Evolutionary conservation across 768 basidiomycete genomes (phyloP).

Genomic region (Asterophora lycoperdoides): DNA sequence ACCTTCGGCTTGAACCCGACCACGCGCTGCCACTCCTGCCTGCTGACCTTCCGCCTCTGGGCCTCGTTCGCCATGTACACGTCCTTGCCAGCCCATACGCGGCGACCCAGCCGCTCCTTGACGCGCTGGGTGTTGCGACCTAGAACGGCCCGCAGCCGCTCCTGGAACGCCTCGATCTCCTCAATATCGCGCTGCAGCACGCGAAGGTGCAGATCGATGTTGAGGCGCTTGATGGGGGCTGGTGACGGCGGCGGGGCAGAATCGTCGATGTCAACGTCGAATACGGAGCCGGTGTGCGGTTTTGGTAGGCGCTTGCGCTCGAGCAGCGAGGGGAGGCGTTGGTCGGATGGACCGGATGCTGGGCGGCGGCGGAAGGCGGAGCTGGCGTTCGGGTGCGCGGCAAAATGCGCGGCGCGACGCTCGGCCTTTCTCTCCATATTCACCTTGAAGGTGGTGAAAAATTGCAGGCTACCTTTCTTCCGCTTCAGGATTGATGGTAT

Average conservation of each 20-base stretch:
- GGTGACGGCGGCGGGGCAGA: conserved; percentile 15
- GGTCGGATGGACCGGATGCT: neutral
- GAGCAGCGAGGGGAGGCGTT: conserved; percentile 4
- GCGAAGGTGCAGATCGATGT: conserved; percentile 51
- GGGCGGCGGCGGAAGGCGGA: conserved; percentile 1
- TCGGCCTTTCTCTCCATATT: conserved; percentile 16
- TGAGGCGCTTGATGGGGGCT: conserved; percentile 36
- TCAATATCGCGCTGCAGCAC: conserved; percentile 52
- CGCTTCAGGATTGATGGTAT: conserved; percentile 39
- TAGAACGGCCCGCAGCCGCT: conserved; percentile 37
- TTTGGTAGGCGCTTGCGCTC: conserved; percentile 8
- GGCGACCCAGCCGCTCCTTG: conserved; percentile 78
- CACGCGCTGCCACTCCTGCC: conserved; percentile 43
- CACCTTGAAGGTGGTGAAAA: conserved; percentile 33
- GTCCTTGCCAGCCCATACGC: conserved; percentile 60
- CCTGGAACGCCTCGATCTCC: conserved; percentile 44
- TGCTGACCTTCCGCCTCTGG: conserved; percentile 32
- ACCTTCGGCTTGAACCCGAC: conserved; percentile 43
- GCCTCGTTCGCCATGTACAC: conserved; percentile 42
- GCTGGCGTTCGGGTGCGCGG: neutral
- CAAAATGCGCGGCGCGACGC: neutral
- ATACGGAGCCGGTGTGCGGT: conserved; percentile 16
- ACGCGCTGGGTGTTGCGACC: conserved; percentile 53
- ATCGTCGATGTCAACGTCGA: conserved; percentile 36
- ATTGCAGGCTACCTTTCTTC: conserved; percentile 46